These are phyloP conservation scores for Linum trigynum DNA, from an alignment of 345 rosid genomes.

Conservation along the genomic window DNA sequence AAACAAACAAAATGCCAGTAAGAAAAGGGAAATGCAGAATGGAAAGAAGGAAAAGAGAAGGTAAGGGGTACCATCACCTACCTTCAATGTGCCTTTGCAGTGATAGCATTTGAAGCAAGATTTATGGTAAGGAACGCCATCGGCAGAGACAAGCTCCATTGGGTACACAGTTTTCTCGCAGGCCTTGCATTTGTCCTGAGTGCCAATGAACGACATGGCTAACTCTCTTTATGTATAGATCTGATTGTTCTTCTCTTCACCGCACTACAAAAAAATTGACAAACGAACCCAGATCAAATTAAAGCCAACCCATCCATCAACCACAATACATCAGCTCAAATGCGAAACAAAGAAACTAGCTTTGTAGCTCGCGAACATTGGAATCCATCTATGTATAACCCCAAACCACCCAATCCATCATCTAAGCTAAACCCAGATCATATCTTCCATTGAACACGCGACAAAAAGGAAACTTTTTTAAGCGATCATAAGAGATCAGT, in stretches of 20 bases:
- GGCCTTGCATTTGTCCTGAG: constrained; percentile 91
- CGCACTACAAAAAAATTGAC: neutral
- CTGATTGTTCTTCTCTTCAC: neutral
- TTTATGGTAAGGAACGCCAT: constrained; percentile 82
- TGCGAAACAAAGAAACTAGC: neutral
- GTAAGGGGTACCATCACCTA: constrained; percentile 4
- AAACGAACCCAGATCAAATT: neutral
- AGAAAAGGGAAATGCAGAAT: neutral
- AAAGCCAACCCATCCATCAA: neutral
- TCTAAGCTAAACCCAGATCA: neutral
- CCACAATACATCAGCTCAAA: too few species aligned
- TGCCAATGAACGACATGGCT: constrained; percentile 84
- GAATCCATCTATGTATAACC: neutral
- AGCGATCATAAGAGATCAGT: neutral
- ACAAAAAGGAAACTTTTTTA: too few species aligned
- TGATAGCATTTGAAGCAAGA: constrained; percentile 94
- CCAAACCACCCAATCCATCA: too few species aligned
- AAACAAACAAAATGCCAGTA: too few species aligned
- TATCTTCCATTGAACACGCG: neutral
- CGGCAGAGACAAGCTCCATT: constrained; percentile 82
- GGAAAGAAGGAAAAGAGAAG: neutral
- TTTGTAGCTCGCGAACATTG: neutral
- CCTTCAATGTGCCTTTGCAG: constrained; percentile 91
- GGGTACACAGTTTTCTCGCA: constrained; percentile 98
- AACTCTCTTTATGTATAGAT: neutral